Evolutionary conservation across 2,329 filamentous ascomycete genomes (phyloP), one percentile per base, ranked within the genome.

Genomic region (Phialophora expanda): DNA sequence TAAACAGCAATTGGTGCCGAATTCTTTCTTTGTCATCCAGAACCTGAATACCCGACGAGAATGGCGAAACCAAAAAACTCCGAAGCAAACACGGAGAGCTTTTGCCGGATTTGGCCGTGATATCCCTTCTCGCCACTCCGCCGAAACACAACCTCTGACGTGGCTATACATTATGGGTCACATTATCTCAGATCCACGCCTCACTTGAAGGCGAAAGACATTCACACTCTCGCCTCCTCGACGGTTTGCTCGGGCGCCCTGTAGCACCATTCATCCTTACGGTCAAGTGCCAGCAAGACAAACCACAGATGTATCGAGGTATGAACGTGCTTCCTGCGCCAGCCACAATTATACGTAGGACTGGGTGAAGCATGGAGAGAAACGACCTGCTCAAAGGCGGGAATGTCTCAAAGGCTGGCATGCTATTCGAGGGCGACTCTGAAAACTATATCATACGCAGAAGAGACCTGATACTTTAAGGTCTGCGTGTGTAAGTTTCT

Each of bases 31-130:
- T 41, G 20, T n/a, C 26, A 28, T 38, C 20, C 12, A 24, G 58
- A 22, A 53, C 51, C 28, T 20, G 46, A 51, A 38, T 61, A 53
- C 30, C 46, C n/a, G 34, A 57, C 20, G 2, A 28, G 58, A 53
- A 38, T n/a, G 8, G 30, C 30, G 58, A 41, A 51, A 20, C 57
- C 24, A 17, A 50, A 30, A 28, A 26, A 17, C 3, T 6, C 48
- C 48, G 46, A n/a, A 14, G 30, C 46, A 50, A 30, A 32, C 17
- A 20, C 17, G n/a, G 38, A 44, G 2, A 44, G 14, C 38, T n/a
- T 44, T 44, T 44, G 38, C 38, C 38, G 38, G 14, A 44, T 44
- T n/a, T 44, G 38, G 14, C 8, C 17, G 17, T 4, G 38, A 44
- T n/a, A 8, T 17, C 38, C 3, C 17, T 44, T 44, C 14, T n/a